phyloP scores from a whole-genome alignment of 495 filamentous ascomycete species.

The Bacidia gigantensis region DNA sequence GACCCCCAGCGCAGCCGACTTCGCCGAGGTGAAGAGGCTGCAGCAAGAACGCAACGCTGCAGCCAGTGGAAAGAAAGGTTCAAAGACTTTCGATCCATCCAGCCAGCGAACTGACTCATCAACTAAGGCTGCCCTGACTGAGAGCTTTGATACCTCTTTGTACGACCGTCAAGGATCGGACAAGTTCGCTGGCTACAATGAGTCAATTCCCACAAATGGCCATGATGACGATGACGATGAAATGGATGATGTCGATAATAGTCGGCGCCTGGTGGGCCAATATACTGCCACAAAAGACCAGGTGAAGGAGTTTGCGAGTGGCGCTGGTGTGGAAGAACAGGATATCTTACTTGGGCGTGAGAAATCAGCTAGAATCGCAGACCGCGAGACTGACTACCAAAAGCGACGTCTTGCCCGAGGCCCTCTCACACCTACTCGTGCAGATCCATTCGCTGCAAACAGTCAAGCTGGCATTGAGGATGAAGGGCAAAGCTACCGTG shows the following conservation, averaged over 20 bases:
- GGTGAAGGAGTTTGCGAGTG: constrained; percentile 86
- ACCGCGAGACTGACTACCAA: constrained; percentile 94
- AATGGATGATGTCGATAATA: constrained; percentile 59
- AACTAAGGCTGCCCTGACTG: constrained; percentile 89
- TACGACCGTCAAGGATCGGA: constrained; percentile 72
- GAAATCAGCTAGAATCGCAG: constrained; percentile 75
- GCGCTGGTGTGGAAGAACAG: constrained; percentile 76
- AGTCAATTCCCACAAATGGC: constrained; percentile 68
- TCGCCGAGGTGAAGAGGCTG: constrained; percentile 67
- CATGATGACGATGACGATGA: constrained; percentile 64
- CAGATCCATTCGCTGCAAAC: constrained; percentile 75
- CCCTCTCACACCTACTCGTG: constrained; percentile 67
- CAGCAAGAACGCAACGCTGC: constrained; percentile 87
- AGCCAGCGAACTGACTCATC: constrained; percentile 80
- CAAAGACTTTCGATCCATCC: constrained; percentile 71
- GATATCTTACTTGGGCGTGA: constrained; percentile 81
- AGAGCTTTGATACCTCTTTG: constrained; percentile 83
- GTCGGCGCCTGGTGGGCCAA: constrained; percentile 78
- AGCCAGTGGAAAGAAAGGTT: constrained; percentile 70
- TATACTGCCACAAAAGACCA: constrained; percentile 87
- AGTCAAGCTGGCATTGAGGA: constrained; percentile 50
- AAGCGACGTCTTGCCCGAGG: constrained; percentile 83
- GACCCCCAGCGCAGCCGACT: constrained; percentile 44
- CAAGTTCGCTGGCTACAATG: constrained; percentile 84
- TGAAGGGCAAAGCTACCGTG: constrained; percentile 69